Percentiles rank a stretch among this genome's conserved stretches.
Evolutionary conservation across 345 rosid genomes (phyloP).

Genomic region (Toxicodendron radicans): DNA sequence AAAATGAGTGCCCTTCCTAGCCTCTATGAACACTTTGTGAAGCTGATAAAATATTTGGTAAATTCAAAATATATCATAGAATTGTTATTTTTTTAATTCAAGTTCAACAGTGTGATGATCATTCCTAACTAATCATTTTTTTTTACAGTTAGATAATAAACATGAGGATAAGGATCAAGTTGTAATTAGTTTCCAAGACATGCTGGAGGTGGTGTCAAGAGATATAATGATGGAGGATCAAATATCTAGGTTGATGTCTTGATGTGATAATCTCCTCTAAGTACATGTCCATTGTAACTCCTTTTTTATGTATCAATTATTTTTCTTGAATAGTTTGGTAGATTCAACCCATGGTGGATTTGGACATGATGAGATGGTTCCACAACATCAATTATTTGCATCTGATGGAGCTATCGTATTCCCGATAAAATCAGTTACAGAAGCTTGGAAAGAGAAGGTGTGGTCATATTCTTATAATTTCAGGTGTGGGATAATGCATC

Average conservation of each 20-base stretch:
- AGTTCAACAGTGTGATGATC: not conserved
- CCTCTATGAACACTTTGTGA: slow-evolving; percentile 82
- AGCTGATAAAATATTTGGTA: slow-evolving; percentile 88
- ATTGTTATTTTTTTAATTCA: not conserved
- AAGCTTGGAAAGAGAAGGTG: slow-evolving; percentile 98
- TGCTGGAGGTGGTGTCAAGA: slow-evolving; percentile 92
- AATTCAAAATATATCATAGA: slow-evolving; percentile 16
- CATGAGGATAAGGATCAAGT: slow-evolving; percentile 77
- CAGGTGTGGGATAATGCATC: not conserved
- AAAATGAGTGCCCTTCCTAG: slow-evolving; percentile 89
- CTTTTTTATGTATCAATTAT: slow-evolving; percentile 18
- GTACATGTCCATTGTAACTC: slow-evolving; percentile 8
- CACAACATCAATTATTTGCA: slow-evolving; percentile 76
- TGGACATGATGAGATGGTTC: slow-evolving; percentile 64
- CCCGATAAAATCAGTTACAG: slow-evolving; percentile 68
- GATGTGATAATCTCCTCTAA: not conserved
- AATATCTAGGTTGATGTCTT: slow-evolving; percentile 53
- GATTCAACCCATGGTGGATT: slow-evolving; percentile 74
- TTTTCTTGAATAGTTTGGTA: slow-evolving; percentile 47
- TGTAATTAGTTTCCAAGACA: slow-evolving; percentile 95
- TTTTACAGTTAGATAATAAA: slow-evolving; percentile 67
- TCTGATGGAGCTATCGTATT: slow-evolving; percentile 85
- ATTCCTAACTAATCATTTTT: slow-evolving; percentile 21
- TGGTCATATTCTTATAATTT: slow-evolving; percentile 11
- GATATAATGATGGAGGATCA: slow-evolving; percentile 89